These are phyloP conservation scores for Botrytis hyacinthi DNA, from an alignment of 2,329 filamentous ascomycete species.

Conservation along the genomic window DNA sequence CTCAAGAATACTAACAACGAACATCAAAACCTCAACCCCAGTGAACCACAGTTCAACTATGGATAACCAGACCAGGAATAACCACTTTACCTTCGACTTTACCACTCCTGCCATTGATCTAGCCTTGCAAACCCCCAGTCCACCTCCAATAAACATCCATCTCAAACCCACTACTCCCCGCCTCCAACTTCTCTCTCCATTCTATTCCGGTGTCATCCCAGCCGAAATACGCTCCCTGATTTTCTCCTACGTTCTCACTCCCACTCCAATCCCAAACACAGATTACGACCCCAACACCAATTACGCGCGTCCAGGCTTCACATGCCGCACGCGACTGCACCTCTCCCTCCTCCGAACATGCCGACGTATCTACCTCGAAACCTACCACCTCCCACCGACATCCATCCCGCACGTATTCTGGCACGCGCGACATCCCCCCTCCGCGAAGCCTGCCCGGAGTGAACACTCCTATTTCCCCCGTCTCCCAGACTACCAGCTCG, in stretches of 20 bases:
- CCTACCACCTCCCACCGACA: constrained; percentile 27
- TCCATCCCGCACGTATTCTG: constrained; percentile 31
- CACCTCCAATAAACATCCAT: not conserved
- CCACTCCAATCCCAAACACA: not conserved
- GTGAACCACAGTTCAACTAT: not conserved
- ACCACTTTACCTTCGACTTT: not conserved
- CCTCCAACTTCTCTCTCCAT: constrained; percentile 1
- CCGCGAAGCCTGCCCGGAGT: not conserved
- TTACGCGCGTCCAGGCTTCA: constrained; percentile 28
- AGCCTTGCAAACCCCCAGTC: not conserved
- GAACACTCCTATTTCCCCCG: constrained; percentile 22
- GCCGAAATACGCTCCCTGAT: constrained; percentile 10
- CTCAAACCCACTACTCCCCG: not conserved
- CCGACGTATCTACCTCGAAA: constrained; percentile 30
- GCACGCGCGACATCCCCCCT: constrained; percentile 18
- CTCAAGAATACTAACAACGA: not conserved
- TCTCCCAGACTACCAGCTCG: constrained; percentile 24
- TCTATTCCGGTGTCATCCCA: constrained; percentile 2
- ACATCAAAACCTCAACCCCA: not conserved
- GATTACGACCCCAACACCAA: constrained; percentile 13
- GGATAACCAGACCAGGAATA: not conserved
- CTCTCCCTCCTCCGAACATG: constrained; percentile 31
- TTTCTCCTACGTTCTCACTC: constrained; percentile 6
- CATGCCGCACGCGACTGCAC: constrained; percentile 18
- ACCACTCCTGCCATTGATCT: not conserved